Conservation (phyloP, 208 protist species). For the Leishmania turanica region DNA sequence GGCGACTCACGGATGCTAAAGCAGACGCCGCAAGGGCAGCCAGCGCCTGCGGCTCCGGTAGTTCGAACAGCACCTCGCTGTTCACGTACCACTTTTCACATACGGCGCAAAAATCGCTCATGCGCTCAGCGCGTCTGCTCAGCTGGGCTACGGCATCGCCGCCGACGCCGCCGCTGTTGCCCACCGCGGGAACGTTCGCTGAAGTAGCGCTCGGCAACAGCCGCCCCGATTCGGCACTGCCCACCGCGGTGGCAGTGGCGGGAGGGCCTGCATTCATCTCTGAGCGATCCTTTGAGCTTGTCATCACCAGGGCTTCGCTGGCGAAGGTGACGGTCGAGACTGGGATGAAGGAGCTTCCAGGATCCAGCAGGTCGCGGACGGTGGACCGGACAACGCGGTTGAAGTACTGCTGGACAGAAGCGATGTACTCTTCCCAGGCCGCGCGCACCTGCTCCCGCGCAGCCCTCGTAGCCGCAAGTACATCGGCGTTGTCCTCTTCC, state of each 20-base stretch:
- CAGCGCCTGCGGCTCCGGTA: conserved; percentile 49
- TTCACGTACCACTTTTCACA: conserved; percentile 72
- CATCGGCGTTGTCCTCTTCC: conserved; percentile 39
- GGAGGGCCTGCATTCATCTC: conserved; percentile 13
- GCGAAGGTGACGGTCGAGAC: background rate
- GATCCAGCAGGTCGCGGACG: conserved; percentile 30
- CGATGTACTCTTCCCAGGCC: conserved; percentile 62
- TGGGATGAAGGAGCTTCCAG: background rate
- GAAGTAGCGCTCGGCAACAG: conserved; percentile 20
- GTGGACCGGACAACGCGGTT: conserved; percentile 25
- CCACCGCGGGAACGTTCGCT: conserved; percentile 10
- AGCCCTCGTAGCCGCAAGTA: conserved; percentile 32
- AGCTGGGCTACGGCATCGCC: conserved; percentile 9
- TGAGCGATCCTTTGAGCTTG: conserved; percentile 12
- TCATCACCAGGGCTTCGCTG: background rate
- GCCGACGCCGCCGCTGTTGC: conserved; percentile 3
- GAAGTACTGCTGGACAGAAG: conserved; percentile 55
- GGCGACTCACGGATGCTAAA: conserved; percentile 71
- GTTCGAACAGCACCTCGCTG: conserved; percentile 61
- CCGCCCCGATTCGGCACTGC: background rate
- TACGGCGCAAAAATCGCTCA: conserved; percentile 79
- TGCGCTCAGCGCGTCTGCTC: conserved; percentile 51
- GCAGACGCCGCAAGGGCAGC: conserved; percentile 41
- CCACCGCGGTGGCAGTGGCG: background rate
- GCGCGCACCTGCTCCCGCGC: conserved; percentile 38